Evolutionary conservation across 495 filamentous ascomycete species (phyloP), one percentile per base, ranked within the genome.

Genomic region (Lentithecium fluviatile): DNA sequence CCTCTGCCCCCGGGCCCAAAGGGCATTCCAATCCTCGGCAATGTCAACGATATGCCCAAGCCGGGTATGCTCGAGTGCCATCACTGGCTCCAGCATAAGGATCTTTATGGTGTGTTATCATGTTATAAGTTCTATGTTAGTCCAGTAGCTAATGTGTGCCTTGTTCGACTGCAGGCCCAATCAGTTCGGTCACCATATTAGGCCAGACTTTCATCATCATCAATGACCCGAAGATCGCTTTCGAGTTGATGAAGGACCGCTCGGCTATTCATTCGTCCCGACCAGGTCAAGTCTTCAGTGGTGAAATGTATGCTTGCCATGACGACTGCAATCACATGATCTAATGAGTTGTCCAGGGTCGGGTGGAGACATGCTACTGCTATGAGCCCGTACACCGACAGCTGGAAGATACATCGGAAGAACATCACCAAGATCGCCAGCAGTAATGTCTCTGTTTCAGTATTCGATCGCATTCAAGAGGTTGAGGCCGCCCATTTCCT

Each of bases 11-110:
- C 80, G 1, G 79, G 79, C 0, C 80, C 79, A 0, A 75, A 65
- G 42, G 67, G 70, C 0, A 54, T 73, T 10, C 77, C 77, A 13
- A 43, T 83, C 2, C 47, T 82, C 26, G 79, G 80, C 2, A 82
- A 82, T 59, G 23, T 82, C 11, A 58, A 56, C 2, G 77, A 82
- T 51, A 63, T 81, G 2, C 79, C 80, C 2, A 56, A 60, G 5
- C 56, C 67, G 4, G 76, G 71, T 0, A 63, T 62, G n/a, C 69
- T 69, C 6, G 79, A 82, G 58, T 74, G 70, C 55, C 53, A 73
- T 20, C 79, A 82, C 58, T 82, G 80, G 79, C 52, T 78, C 0
- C 73, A 78, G 52, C 79, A 80, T 59, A 82, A 81, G 51, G 75
- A 80, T 32, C 51, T 73, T 11, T 82, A 82, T 58, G 79, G n/a